Conservation (phyloP, 805 yeast genomes). For the Hanseniaspora guilliermondii region DNA sequence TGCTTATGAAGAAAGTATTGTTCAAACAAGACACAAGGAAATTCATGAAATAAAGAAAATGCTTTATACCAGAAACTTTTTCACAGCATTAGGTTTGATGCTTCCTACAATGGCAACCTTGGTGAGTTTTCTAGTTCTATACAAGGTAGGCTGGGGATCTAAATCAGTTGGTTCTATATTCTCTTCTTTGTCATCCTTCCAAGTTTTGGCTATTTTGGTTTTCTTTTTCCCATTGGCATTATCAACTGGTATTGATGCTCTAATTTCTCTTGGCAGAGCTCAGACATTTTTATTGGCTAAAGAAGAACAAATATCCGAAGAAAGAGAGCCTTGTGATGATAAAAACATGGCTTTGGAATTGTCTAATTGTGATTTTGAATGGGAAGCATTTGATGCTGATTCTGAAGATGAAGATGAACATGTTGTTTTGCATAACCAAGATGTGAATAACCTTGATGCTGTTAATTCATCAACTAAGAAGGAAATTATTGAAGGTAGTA, state of each 20-base stretch:
- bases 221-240: conserved; percentile 34
- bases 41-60: conserved; percentile 26
- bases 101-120: conserved; percentile 44
- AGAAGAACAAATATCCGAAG: conserved; percentile 24
- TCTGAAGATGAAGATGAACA: conserved; percentile 12
- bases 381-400: conserved; percentile 12
- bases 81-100: conserved; percentile 40
- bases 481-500: neutral
- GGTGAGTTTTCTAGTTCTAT: conserved; percentile 36
- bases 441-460: neutral
- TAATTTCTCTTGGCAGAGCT: conserved; percentile 29
- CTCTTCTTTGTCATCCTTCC: conserved; percentile 50
- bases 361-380: conserved; percentile 12
- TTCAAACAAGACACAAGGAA: conserved; percentile 45
- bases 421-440: neutral
- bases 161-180: conserved; percentile 38
- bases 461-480: neutral
- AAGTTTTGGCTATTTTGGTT: conserved; percentile 41
- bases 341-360: neutral
- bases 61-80: conserved; percentile 40
- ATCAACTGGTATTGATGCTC: conserved; percentile 33
- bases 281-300: conserved; percentile 28
- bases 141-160: conserved; percentile 26
- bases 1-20: conserved; percentile 47
- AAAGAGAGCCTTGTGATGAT: neutral